phyloP scores from a whole-genome alignment of 2,329 filamentous ascomycete genomes.

The Aspergillus novoparasiticus region DNA sequence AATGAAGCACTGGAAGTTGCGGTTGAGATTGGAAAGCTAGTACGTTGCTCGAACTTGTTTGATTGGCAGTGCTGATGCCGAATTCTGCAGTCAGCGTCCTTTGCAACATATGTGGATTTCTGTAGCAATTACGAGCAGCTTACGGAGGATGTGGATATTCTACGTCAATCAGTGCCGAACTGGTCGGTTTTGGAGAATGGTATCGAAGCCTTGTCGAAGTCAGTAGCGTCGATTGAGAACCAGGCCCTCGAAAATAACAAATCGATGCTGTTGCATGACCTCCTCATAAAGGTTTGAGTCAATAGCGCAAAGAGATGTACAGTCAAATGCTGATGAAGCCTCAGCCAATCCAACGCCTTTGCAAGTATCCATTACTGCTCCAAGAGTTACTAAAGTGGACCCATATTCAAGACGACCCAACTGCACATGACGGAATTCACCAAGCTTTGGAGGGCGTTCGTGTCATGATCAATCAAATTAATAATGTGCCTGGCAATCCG shows the following conservation, averaged over 20 bases:
- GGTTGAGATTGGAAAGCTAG: constrained; percentile 56
- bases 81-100: constrained; percentile 68
- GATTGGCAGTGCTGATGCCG: constrained; percentile 47
- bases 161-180: constrained; percentile 67
- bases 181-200: constrained; percentile 84
- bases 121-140: constrained; percentile 86
- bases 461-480: constrained; percentile 76
- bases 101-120: constrained; percentile 90
- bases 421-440: constrained; percentile 77
- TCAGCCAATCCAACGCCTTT: constrained; percentile 88
- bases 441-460: constrained; percentile 71
- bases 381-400: constrained; percentile 80
- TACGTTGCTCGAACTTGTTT: constrained; percentile 27
- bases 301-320: constrained; percentile 10
- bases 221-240: constrained; percentile 70
- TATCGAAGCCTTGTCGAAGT: constrained; percentile 78
- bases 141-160: constrained; percentile 72
- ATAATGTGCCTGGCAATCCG: constrained; percentile 78
- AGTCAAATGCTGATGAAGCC: constrained; percentile 15
- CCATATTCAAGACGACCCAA: constrained; percentile 80
- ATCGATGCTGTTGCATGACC: constrained; percentile 78
- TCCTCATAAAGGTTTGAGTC: constrained; percentile 77
- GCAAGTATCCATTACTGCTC: constrained; percentile 87
- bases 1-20: constrained; percentile 57
- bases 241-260: constrained; percentile 67